Percentiles rank a stretch among this genome's conserved stretches.
These are phyloP conservation scores for Paramecium pentaurelia DNA, from an alignment of 73 alveolate genomes.

Conservation along the genomic window DNA sequence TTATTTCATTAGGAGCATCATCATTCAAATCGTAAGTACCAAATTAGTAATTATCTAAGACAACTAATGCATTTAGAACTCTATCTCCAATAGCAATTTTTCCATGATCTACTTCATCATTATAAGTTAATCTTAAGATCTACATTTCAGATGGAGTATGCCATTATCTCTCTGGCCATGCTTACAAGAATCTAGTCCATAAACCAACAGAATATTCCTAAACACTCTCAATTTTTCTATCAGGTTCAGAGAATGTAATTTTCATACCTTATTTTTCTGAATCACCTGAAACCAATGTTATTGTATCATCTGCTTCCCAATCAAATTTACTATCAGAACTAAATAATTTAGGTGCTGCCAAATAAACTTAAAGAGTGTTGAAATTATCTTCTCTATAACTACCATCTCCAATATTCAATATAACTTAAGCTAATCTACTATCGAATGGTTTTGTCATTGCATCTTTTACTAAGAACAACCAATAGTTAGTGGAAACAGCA, in stretches of 20 bases:
- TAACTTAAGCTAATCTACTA: slow-evolving; percentile 21
- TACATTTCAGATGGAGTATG: slow-evolving; percentile 9
- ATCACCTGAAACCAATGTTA: neutral
- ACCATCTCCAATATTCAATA: slow-evolving; percentile 15
- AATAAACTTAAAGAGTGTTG: neutral
- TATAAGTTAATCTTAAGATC: slow-evolving; percentile 1
- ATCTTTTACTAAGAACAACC: neutral
- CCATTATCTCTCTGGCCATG: slow-evolving; percentile 5
- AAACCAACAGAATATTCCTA: slow-evolving; percentile 13
- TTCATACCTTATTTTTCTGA: neutral
- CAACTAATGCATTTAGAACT: neutral
- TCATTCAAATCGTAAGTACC: slow-evolving; percentile 36
- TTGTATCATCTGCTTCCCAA: slow-evolving; percentile 36
- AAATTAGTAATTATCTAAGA: slow-evolving; percentile 3
- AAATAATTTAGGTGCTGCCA: slow-evolving; percentile 27
- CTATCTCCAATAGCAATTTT: slow-evolving; percentile 2
- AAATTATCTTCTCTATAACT: neutral
- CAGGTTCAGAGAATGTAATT: neutral
- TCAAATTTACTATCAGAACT: neutral
- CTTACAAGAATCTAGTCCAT: slow-evolving; percentile 23
- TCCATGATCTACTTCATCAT: neutral
- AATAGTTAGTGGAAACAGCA: neutral
- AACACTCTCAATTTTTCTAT: neutral
- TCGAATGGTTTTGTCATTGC: neutral
- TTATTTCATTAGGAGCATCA: slow-evolving; percentile 25